Evolutionary conservation across 768 basidiomycete genomes (phyloP).

Genomic region (Sporobolomyces roseus): DNA sequence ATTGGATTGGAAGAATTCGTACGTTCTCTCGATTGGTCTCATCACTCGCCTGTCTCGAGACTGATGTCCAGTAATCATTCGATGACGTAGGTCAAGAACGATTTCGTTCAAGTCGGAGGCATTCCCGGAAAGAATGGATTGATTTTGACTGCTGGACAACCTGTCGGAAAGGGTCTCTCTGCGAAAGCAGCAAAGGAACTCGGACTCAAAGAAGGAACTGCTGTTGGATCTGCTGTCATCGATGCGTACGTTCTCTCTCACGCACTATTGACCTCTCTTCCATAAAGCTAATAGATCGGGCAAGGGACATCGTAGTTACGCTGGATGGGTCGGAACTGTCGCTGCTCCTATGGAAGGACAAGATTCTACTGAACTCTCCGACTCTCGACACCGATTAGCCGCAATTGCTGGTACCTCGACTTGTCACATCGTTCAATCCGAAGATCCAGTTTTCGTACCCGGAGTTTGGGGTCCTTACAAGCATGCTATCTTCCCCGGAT

Average conservation of each 20-base stretch:
- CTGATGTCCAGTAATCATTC: too few relatives aligned
- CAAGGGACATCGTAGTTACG: constrained; percentile 54
- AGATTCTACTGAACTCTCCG: constrained; percentile 61
- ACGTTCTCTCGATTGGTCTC: neutral
- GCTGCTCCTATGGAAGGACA: constrained; percentile 63
- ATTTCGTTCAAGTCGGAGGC: constrained; percentile 72
- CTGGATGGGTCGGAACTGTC: constrained; percentile 95
- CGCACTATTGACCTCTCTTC: neutral
- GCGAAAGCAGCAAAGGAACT: constrained; percentile 75
- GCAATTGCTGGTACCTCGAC: constrained; percentile 95
- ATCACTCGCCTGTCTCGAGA: constrained; percentile 20
- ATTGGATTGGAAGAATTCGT: constrained; percentile 75
- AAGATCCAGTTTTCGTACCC: constrained; percentile 74
- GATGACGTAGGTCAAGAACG: constrained; percentile 53
- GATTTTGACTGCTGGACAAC: constrained; percentile 72
- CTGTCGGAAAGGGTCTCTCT: constrained; percentile 77
- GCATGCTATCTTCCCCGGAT: constrained; percentile 84
- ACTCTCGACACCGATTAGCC: constrained; percentile 76
- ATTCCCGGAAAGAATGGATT: constrained; percentile 56
- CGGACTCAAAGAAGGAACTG: constrained; percentile 76
- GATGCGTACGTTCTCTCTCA: constrained; percentile 62
- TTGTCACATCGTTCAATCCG: constrained; percentile 90
- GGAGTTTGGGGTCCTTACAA: constrained; percentile 69
- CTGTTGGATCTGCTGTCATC: constrained; percentile 90
- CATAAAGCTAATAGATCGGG: too few relatives aligned